Evolutionary conservation across 2,329 filamentous ascomycete genomes (phyloP).

Genomic region (Trichoderma afroharzianum): DNA sequence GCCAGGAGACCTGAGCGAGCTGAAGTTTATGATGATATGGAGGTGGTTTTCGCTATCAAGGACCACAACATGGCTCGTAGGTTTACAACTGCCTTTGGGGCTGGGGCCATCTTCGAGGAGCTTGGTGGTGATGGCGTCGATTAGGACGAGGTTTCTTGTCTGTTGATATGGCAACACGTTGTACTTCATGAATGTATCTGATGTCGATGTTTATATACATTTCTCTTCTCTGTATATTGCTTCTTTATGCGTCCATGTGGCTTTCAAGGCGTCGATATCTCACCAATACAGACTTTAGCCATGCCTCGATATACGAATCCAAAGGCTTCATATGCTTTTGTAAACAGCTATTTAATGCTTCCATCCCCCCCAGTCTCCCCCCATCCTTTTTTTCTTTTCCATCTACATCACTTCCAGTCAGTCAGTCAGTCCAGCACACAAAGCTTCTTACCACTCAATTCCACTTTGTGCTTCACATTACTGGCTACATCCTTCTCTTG

Average conservation of each 20-base stretch:
- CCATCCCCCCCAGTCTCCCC: not conserved
- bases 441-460: not conserved
- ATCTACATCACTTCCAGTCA: not conserved
- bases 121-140: not conserved
- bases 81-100: conserved; percentile 15
- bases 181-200: no score
- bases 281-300: not conserved
- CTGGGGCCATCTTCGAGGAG: not conserved
- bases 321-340: not conserved
- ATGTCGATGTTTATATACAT: not conserved
- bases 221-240: not conserved
- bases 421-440: not conserved
- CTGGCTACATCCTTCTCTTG: not conserved
- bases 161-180: not conserved
- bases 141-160: no score
- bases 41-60: conserved; percentile 15
- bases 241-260: not conserved
- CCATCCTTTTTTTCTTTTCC: not conserved
- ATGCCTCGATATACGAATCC: not conserved
- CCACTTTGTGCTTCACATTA: not conserved
- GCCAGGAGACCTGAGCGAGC: not conserved
- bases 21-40: conserved; percentile 10
- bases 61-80: conserved; percentile 6
- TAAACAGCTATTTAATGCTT: not conserved
- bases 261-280: not conserved